These are phyloP conservation scores for Daldinia eschscholtzii DNA, from an alignment of 2,329 filamentous ascomycete species.

Conservation along the genomic window DNA sequence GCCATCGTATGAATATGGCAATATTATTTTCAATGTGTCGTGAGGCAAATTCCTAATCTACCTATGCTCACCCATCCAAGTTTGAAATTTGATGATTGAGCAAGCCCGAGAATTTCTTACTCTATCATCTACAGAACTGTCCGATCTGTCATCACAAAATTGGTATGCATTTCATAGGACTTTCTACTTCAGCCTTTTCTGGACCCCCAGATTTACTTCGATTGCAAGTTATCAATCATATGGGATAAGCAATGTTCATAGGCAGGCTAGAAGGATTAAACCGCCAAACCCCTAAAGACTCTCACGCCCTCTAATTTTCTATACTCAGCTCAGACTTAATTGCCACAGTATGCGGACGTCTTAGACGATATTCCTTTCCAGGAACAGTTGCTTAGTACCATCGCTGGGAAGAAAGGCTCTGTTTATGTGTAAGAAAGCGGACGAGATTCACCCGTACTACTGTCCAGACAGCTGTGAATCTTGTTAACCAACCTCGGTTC, in stretches of 20 bases:
- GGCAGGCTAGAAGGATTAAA: neutral
- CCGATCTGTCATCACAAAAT: neutral
- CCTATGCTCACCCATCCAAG: neutral
- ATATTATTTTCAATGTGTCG: slow-evolving; percentile 10
- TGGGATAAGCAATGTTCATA: neutral
- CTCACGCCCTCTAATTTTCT: neutral
- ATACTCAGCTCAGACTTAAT: neutral
- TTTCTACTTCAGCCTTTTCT: neutral
- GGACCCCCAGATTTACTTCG: neutral
- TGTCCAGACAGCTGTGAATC: neutral
- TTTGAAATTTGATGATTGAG: neutral
- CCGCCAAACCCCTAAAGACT: too few species aligned
- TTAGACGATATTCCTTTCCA: neutral
- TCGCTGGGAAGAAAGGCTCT: neutral
- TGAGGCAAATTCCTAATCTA: slow-evolving; percentile 15
- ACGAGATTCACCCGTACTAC: neutral
- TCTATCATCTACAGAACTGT: neutral
- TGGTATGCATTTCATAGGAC: neutral
- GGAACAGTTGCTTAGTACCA: neutral
- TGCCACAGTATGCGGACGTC: neutral
- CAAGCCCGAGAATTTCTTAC: neutral
- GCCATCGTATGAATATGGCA: slow-evolving; percentile 14
- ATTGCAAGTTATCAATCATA: neutral
- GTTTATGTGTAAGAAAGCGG: neutral
- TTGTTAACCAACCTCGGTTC: neutral